phyloP scores from a whole-genome alignment of 1,139 yeast genomes.

The Debaryomyces sp. region DNA sequence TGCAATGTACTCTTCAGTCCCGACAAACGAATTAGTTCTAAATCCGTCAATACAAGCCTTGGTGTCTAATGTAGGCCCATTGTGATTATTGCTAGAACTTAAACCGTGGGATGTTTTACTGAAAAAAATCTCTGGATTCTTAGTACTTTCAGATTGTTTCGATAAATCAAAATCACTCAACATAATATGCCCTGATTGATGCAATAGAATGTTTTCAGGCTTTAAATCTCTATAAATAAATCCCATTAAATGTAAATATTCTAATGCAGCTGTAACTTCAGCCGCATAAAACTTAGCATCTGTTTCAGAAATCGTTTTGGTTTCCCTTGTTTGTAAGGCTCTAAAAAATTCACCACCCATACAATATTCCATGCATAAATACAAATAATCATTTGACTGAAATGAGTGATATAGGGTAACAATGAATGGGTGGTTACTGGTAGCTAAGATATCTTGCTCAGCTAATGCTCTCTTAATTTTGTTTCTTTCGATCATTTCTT shows the following conservation, averaged over 20 bases:
- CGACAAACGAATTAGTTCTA: conserved; percentile 95
- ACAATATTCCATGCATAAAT: conserved; percentile 97
- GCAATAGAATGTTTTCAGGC: conserved; percentile 91
- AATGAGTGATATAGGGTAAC: conserved; percentile 95
- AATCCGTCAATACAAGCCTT: conserved; percentile 95
- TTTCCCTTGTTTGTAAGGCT: conserved; percentile 88
- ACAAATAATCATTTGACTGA: conserved; percentile 91
- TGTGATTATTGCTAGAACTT: conserved; percentile 18
- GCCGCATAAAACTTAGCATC: conserved; percentile 96
- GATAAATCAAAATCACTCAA: conserved; percentile 94
- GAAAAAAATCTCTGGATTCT: conserved; percentile 53
- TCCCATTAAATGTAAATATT: conserved; percentile 94
- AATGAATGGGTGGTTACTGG: conserved; percentile 95
- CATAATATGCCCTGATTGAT: conserved; percentile 98
- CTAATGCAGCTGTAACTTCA: conserved; percentile 97
- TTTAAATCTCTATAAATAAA: conserved; percentile 93
- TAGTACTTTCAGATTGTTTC: conserved; percentile 77
- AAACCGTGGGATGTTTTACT: conserved; percentile 29
- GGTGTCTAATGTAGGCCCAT: conserved; percentile 66
- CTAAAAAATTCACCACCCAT: conserved; percentile 99
- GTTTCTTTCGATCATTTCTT: conserved; percentile 93
- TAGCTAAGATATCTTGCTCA: conserved; percentile 94
- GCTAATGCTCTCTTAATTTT: conserved; percentile 94
- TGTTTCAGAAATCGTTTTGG: conserved; percentile 81
- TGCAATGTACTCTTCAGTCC: conserved; percentile 97